phyloP scores from a whole-genome alignment of 371 early-diverging fungal species.

The Gilbertella persicaria region DNA sequence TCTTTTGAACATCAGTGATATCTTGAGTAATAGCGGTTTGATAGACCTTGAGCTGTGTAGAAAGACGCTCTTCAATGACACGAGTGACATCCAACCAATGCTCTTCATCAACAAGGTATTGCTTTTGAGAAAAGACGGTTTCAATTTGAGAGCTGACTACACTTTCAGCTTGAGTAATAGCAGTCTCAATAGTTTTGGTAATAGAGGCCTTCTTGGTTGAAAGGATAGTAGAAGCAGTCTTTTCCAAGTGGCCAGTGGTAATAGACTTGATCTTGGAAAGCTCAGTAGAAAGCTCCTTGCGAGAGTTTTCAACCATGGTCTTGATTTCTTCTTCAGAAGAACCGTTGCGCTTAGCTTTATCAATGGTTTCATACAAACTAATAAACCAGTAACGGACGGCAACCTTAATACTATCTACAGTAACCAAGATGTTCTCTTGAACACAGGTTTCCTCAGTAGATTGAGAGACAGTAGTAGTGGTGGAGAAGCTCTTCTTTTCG shows the following conservation, averaged over 20 bases:
- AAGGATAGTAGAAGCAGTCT: constrained; percentile 17
- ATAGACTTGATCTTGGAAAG: constrained; percentile 16
- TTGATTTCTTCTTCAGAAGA: constrained; percentile 40
- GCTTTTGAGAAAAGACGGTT: constrained; percentile 19
- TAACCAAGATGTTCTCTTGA: constrained; percentile 25
- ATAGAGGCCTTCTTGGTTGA: constrained; percentile 18
- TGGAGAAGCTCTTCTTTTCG: constrained; percentile 14
- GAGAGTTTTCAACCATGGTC: constrained; percentile 24
- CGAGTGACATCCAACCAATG: constrained; percentile 21
- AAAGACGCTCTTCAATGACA: constrained; percentile 27
- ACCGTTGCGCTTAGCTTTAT: constrained; percentile 27
- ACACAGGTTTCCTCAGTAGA: neutral
- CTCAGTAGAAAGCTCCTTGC: constrained; percentile 23
- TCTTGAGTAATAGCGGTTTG: constrained; percentile 33
- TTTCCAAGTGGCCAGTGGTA: constrained; percentile 11
- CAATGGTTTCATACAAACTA: constrained; percentile 21
- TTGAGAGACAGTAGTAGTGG: neutral
- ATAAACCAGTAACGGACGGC: constrained; percentile 38
- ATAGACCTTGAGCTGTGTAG: constrained; percentile 30
- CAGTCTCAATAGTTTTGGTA: constrained; percentile 24
- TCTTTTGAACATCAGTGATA: constrained; percentile 16
- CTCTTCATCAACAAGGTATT: constrained; percentile 23
- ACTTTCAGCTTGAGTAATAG: constrained; percentile 30
- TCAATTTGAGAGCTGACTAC: constrained; percentile 23
- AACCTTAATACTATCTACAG: constrained; percentile 35